A percentile compares a stretch with the other conserved stretches of the same genome.
These are phyloP conservation scores for Physcomitrellopsis africana DNA, from an alignment of 225 moss, liverwort and hornwort species.

Conservation along the genomic window DNA sequence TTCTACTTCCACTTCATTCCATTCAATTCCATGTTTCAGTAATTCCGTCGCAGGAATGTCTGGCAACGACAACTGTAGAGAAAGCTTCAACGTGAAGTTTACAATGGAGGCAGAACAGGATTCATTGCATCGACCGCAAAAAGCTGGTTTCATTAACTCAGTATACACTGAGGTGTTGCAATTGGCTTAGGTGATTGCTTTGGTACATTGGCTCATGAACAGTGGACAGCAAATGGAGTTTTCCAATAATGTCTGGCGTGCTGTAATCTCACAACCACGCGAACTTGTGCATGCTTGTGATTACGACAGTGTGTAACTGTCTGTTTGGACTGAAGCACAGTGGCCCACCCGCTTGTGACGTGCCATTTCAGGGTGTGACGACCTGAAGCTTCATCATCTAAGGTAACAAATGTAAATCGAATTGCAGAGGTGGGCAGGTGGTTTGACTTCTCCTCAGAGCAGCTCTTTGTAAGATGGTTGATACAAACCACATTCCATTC, in stretches of 20 bases:
- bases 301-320: neutral
- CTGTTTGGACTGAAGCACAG: neutral
- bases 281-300: neutral
- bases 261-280: neutral
- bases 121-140: neutral
- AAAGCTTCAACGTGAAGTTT: neutral
- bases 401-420: neutral
- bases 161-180: neutral
- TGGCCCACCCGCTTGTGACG: no score
- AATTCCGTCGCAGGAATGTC: no score
- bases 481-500: no score
- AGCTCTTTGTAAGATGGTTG: no score
- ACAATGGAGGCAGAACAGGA: neutral
- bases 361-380: constrained; percentile 1
- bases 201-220: neutral
- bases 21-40: no score
- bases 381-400: constrained; percentile 7
- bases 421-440: no score
- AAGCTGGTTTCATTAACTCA: neutral
- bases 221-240: no score
- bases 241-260: neutral
- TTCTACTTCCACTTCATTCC: no score
- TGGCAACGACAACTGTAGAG: no score
- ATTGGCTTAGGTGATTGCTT: neutral
- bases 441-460: no score